Evolutionary conservation across 257 asterid species (phyloP), one percentile per base, ranked within the genome.

Genomic region (Fraxinus cuspidata): DNA sequence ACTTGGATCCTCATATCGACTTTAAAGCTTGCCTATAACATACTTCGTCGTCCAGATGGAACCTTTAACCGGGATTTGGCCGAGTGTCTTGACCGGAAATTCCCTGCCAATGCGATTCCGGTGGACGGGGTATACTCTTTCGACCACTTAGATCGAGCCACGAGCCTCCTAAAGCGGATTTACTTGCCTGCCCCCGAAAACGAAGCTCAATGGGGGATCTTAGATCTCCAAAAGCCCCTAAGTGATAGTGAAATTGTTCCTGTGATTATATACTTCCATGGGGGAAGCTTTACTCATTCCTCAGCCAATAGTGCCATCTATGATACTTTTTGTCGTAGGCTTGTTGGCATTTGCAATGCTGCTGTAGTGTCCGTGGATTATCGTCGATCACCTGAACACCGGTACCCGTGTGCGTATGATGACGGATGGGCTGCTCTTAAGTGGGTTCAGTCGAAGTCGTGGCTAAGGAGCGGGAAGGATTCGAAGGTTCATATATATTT

Each of bases 1-100:
- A 75, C 79, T 12, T 75, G 79, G 79, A 75, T 75, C 64, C 79
- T 75, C 79, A 75, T 74, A 74, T 74, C 78, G 58, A 58, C 58
- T 74, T 74, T 74, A 58, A 74, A 74, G 78, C 71, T 74, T 1
- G 51, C 71, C 6, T 74, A 74, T 42, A 74, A 74, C 51, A 58
- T 74, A 9, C 78, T 74, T 56, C 78, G 78, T n/a, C 78, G 71
- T 15, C 78, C 78, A 3, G 78, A 74, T 40, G 78, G 78, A 6
- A 74, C 78, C 21, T 74, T 74, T 7, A 53, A 74, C 68, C 71
- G 78, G 19, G 19, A 74, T 21, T 74, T 74, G 31, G 71, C 34
- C 28, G 79, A 75, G 79, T 75, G 2, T 19, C 72, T 75, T 18
- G 79, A 75, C 53, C 72, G 79, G 25, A 75, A 75, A 64, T 72